Base-by-base conservation (phyloP, 441 rosid species). In the Populus trichocarpa region DNA sequence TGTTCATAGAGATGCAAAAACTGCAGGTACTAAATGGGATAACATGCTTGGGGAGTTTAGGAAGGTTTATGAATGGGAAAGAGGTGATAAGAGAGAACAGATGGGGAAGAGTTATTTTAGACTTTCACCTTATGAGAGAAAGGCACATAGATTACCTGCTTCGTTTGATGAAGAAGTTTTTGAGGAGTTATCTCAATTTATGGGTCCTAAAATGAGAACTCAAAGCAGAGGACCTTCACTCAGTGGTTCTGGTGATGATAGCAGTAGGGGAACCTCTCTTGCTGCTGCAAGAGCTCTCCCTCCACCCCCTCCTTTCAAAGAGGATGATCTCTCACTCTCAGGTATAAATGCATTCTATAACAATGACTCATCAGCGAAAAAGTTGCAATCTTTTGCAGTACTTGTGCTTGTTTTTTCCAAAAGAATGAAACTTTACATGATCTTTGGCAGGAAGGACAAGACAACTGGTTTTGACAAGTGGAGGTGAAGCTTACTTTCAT, bases 21-120 rank as follows among this genome's bases (percentile, higher is more conserved):
- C 97, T 11, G 97, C 99, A n/a, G 97, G 97, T 33, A 96, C 99
- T 13, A 96, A 96, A 77, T 96, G 99, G 99, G 99, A 96, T 81
- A 96, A 96, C 81, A 96, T 96, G 99, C 84, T 96, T 73, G 99
- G 99, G 18, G 99, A 96, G 83, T 96, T 94, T 42, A 87, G 98
- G 78, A 96, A 94, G 78, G 99, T 96, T 2, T 87, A 87, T 76
- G 99, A 96, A 61, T 96, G 99, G 99, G 99, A 96, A 75, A 89
- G 89, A 82, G 92, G 95, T 0, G 90, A 89, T 8, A 96, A 91
- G 61, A 84, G 88, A 71, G 96, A 92, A 28, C 92, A 84, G 33
- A 78, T 86, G 8, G 97, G 97, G 11, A 95, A 92, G 87, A 96
- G 97, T 86, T 96, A 96, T 77, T 96, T 96, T 75, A 88, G 98